phyloP scores from a whole-genome alignment of 192 early-diverging fungal species.

The Spinellus fusiger region DNA sequence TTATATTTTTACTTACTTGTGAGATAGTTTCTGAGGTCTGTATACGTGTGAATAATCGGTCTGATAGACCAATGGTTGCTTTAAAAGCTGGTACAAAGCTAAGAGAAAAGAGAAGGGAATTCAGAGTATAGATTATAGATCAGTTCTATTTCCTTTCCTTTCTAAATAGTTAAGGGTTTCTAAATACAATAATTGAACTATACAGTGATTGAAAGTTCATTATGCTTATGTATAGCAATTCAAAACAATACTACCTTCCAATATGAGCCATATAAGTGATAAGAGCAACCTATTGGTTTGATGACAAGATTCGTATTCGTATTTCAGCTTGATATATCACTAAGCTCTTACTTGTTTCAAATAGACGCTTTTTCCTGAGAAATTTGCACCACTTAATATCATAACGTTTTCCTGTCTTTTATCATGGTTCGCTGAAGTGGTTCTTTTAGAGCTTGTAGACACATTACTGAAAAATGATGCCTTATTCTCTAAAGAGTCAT shows the following conservation, averaged over 20 bases:
- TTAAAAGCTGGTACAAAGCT: constrained; percentile 76
- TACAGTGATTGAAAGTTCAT: not conserved
- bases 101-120: not conserved
- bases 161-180: too few relatives aligned
- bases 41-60: constrained; percentile 72
- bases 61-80: constrained; percentile 68
- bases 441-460: not conserved
- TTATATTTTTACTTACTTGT: constrained; percentile 27
- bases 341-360: constrained; percentile 51
- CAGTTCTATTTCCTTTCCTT: too few relatives aligned
- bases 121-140: too few relatives aligned
- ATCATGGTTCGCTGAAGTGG: not conserved
- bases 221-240: not conserved
- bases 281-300: constrained; percentile 53
- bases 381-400: constrained; percentile 79
- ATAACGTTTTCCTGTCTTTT: constrained; percentile 33
- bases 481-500: too few relatives aligned
- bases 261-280: constrained; percentile 87
- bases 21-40: constrained; percentile 67
- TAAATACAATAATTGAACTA: too few relatives aligned
- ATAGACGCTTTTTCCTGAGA: constrained; percentile 75
- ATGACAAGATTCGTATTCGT: not conserved
- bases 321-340: not conserved
- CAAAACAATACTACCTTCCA: constrained; percentile 42
- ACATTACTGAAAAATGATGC: not conserved